Evolutionary conservation across 1,284 basidiomycete species (phyloP).

Genomic region (Hypsizygus ulmarius): DNA sequence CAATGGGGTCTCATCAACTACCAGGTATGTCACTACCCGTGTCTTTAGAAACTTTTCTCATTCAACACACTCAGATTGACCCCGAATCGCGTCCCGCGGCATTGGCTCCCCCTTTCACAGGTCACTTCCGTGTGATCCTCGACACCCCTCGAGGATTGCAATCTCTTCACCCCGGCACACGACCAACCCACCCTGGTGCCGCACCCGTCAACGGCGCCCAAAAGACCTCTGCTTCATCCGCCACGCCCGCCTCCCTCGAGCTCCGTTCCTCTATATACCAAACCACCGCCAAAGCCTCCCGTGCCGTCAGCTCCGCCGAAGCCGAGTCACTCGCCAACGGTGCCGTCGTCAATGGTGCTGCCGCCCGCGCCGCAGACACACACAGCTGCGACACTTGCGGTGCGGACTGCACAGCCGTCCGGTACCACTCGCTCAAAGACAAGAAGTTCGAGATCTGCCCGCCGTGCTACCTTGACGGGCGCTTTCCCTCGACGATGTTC

Average conservation of each 20-base stretch:
- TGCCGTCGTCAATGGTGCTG: slow-evolving; percentile 52
- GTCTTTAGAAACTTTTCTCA: background rate
- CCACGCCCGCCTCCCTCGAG: slow-evolving; percentile 74
- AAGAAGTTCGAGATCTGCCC: slow-evolving; percentile 90
- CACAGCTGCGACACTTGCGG: slow-evolving; percentile 95
- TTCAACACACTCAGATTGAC: slow-evolving; percentile 70
- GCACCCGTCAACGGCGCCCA: slow-evolving; percentile 50
- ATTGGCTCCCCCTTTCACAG: slow-evolving; percentile 95
- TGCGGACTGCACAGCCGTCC: slow-evolving; percentile 83
- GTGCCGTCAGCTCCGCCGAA: slow-evolving; percentile 60
- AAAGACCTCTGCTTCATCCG: slow-evolving; percentile 40
- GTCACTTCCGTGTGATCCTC: slow-evolving; percentile 96
- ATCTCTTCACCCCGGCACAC: slow-evolving; percentile 91
- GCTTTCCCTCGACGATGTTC: slow-evolving; percentile 96
- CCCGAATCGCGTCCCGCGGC: slow-evolving; percentile 94
- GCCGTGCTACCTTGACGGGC: slow-evolving; percentile 92
- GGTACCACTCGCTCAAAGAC: slow-evolving; percentile 93
- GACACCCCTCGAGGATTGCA: slow-evolving; percentile 96
- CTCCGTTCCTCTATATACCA: slow-evolving; percentile 87
- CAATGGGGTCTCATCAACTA: slow-evolving; percentile 99
- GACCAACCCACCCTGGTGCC: slow-evolving; percentile 47
- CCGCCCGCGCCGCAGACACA: slow-evolving; percentile 31
- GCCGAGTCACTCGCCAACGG: slow-evolving; percentile 63
- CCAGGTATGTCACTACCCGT: slow-evolving; percentile 58
- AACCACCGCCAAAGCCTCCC: slow-evolving; percentile 81